phyloP scores from a whole-genome alignment of 1,139 yeast genomes.

The Insectozyma bohioensis region DNA sequence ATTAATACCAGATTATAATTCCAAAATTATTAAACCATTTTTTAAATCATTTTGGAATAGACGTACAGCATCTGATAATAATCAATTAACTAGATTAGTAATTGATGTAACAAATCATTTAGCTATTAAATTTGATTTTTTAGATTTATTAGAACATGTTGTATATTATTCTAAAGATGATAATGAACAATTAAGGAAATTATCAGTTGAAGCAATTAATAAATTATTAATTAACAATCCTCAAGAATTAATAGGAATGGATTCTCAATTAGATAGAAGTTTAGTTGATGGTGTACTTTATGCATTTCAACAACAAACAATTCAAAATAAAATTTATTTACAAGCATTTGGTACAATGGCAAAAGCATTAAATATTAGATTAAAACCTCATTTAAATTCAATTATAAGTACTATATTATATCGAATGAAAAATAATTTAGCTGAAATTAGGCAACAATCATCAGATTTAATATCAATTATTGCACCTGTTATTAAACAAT shows the following conservation, averaged over 20 bases:
- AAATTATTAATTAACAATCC: slow-evolving; percentile 28
- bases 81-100: slow-evolving; percentile 54
- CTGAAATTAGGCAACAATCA: slow-evolving; percentile 80
- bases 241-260: slow-evolving; percentile 38
- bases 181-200: slow-evolving; percentile 72
- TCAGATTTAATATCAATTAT: slow-evolving; percentile 72
- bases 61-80: slow-evolving; percentile 57
- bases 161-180: slow-evolving; percentile 72
- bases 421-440: slow-evolving; percentile 69
- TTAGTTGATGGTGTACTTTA: slow-evolving; percentile 81
- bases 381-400: slow-evolving; percentile 73
- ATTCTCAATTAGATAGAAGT: slow-evolving; percentile 52
- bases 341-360: slow-evolving; percentile 68
- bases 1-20: slow-evolving; percentile 28
- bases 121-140: slow-evolving; percentile 66
- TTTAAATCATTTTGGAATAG: slow-evolving; percentile 79
- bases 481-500: slow-evolving; percentile 65
- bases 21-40: slow-evolving; percentile 59
- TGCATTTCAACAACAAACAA: slow-evolving; percentile 79
- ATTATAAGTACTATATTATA: slow-evolving; percentile 74
- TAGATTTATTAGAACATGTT: slow-evolving; percentile 58
- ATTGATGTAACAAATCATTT: slow-evolving; percentile 71
- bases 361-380: slow-evolving; percentile 64
- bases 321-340: slow-evolving; percentile 53
- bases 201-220: slow-evolving; percentile 72